phyloP scores from a whole-genome alignment of 495 filamentous ascomycete genomes.

The Penicillium pancosmium region DNA sequence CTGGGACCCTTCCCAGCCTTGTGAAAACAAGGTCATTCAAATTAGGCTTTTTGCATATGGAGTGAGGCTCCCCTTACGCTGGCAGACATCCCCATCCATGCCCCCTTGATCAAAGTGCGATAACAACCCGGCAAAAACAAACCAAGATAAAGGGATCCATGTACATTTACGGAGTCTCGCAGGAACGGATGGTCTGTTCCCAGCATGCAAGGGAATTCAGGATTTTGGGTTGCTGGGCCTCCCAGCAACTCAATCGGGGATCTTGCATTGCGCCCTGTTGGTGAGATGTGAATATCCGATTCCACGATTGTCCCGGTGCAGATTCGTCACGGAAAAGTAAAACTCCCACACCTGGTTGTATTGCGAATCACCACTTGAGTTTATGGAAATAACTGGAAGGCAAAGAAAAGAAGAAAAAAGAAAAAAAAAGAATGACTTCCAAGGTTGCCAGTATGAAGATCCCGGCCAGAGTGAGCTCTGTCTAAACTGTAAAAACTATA shows the following conservation, averaged over 20 bases:
- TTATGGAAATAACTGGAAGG: neutral
- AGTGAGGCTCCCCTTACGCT: neutral
- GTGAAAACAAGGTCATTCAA: neutral
- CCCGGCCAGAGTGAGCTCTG: neutral
- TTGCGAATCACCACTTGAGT: neutral
- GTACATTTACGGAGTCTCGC: neutral
- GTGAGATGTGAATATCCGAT: neutral
- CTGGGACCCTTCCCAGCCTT: neutral
- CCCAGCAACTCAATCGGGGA: constrained; percentile 2
- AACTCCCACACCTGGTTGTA: neutral
- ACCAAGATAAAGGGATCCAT: neutral
- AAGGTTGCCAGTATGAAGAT: neutral
- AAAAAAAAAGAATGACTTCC: neutral
- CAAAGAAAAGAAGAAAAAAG: neutral
- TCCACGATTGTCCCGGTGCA: neutral
- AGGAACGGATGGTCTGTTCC: constrained; percentile 32
- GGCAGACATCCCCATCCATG: neutral
- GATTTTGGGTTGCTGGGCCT: neutral
- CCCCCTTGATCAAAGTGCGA: constrained; percentile 1
- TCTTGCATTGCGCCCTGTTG: constrained; percentile 9
- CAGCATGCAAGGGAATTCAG: constrained; percentile 23
- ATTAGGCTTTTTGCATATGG: constrained; percentile 1
- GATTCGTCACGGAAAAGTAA: neutral
- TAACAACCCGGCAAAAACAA: constrained; percentile 11
- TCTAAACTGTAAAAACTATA: neutral